Evolutionary conservation across 768 basidiomycete species (phyloP), one percentile per base, ranked within the genome.

Genomic region (Gloeophyllum trabeum): DNA sequence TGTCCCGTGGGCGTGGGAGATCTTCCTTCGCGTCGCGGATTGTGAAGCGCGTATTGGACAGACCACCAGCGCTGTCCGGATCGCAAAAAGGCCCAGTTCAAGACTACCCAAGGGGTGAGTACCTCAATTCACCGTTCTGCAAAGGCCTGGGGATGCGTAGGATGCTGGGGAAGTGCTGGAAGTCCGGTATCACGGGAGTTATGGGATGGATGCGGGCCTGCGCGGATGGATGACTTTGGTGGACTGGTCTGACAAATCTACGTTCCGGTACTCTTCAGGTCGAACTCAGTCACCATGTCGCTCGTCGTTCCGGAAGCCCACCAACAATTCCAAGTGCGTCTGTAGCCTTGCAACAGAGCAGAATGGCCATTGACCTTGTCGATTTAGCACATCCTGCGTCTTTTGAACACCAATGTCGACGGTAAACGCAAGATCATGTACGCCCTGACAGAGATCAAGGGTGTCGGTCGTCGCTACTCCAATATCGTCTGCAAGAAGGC

Each of bases 401-500:
- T 99, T 35, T 74, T 96, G 54, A 98, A 98, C 76, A 98, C 96
- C 63, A 98, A 98, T 72, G 96, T 99, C 52, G 94, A 98, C 66
- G 96, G 96, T 54, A 93, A 94, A 63, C 82, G 96, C 56, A 99
- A 99, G 73, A 85, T 99, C 65, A 97, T 91, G 87, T 98, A 91
- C 64, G 94, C 96, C 56, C 64, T 98, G 72, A 98, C 96, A 38
- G 96, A 99, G 73, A 99, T 99, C 76, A 98, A 98, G 76, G 96
- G 96, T 79, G 96, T 99, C 47, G 96, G 96, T 57, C 84, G 96
- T 51, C 86, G 96, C 42, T 99, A 98, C 70, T 82, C 96, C 60
- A 98, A 98, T 70, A 68, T 98, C 57, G 94, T 98, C 54, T 98
- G 96, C 81, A 98, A 98, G 71, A 99, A 99, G 75, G 96, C 96